Conservation (phyloP, 768 basidiomycete genomes). For the Tulasnella sp. region DNA sequence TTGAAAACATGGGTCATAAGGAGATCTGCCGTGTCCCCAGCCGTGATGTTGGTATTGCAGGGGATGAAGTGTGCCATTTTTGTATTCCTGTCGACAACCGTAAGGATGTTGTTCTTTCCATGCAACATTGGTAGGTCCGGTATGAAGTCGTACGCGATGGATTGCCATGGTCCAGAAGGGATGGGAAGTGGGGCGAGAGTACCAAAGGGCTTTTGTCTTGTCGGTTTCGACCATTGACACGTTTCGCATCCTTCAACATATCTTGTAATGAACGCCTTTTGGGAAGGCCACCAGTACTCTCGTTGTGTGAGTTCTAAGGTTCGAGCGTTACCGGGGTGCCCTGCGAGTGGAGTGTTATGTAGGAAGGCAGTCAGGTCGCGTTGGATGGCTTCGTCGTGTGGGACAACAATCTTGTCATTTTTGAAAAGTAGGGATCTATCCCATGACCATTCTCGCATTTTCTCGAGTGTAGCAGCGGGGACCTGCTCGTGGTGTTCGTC, state of each 20-base stretch:
- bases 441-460: neutral
- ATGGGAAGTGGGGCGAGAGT: slow-evolving; percentile 5
- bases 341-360: neutral
- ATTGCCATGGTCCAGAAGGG: slow-evolving; percentile 12
- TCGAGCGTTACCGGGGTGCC: slow-evolving; percentile 18
- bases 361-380: neutral
- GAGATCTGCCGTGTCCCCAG: neutral
- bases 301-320: slow-evolving; percentile 18
- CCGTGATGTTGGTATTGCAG: neutral
- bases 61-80: slow-evolving; percentile 10
- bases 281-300: slow-evolving; percentile 19
- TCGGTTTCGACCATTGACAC: slow-evolving; percentile 9
- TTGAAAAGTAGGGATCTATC: neutral
- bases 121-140: slow-evolving; percentile 19
- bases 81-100: neutral
- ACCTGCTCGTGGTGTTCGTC: neutral
- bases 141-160: slow-evolving; percentile 18
- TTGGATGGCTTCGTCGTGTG: neutral
- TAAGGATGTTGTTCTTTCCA: neutral
- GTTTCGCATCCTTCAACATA: slow-evolving; percentile 8
- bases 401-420: slow-evolving; percentile 8
- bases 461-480: neutral
- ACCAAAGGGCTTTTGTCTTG: neutral
- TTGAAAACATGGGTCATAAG: neutral
- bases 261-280: neutral